Conservation (phyloP, 2,329 filamentous ascomycete genomes). For the Colletotrichum gloeosporioides region DNA sequence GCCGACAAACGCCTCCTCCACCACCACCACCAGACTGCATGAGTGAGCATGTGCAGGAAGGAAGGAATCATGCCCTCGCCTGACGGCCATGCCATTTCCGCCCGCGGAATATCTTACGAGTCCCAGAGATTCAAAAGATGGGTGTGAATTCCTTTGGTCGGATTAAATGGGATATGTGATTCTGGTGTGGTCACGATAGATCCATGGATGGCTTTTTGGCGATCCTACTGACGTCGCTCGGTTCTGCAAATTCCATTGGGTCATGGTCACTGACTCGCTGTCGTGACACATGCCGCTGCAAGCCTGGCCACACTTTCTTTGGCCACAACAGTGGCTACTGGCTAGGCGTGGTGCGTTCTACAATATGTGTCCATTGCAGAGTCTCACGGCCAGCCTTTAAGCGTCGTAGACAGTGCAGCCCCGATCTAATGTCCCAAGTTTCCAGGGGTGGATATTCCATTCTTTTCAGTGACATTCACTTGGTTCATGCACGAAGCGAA, state of each 20-base stretch:
- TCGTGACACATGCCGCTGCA: background rate
- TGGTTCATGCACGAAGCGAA: background rate
- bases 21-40: background rate
- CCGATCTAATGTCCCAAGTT: background rate
- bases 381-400: background rate
- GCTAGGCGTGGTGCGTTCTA: background rate
- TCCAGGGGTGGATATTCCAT: background rate
- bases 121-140: background rate
- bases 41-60: background rate
- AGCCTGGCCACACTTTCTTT: background rate
- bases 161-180: background rate
- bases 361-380: background rate
- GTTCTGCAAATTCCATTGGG: background rate
- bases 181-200: background rate
- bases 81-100: background rate
- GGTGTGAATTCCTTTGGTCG: background rate
- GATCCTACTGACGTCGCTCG: background rate
- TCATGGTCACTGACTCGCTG: background rate
- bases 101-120: background rate
- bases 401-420: background rate
- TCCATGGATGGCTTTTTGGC: background rate
- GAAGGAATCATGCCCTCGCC: background rate
- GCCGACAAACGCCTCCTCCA: background rate
- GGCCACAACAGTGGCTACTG: background rate
- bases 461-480: background rate